These are phyloP conservation scores for Serpula lacrymans DNA, from an alignment of 768 basidiomycete species.

Conservation along the genomic window DNA sequence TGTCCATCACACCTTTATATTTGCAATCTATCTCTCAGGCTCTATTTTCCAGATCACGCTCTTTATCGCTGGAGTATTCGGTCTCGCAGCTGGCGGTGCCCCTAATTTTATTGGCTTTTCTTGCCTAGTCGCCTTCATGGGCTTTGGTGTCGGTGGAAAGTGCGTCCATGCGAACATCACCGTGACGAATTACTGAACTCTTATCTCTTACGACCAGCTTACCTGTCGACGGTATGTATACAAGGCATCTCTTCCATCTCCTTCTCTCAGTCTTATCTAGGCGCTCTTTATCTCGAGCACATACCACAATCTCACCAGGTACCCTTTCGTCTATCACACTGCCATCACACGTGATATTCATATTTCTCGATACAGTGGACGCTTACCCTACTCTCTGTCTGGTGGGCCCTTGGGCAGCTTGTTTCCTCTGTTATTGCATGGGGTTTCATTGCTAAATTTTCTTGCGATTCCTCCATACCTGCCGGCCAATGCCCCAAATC, in stretches of 20 bases:
- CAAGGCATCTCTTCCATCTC: background rate
- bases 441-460: slow-evolving; percentile 54
- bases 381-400: slow-evolving; percentile 51
- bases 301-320: slow-evolving; percentile 41
- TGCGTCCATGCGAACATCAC: too few relatives aligned
- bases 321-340: slow-evolving; percentile 2
- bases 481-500: slow-evolving; percentile 42
- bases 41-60: slow-evolving; percentile 24
- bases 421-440: slow-evolving; percentile 50
- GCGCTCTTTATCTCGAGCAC: slow-evolving; percentile 44
- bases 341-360: slow-evolving; percentile 1
- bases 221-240: slow-evolving; percentile 44
- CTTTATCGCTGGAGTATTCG: slow-evolving; percentile 43
- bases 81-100: slow-evolving; percentile 45
- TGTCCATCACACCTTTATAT: background rate
- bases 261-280: slow-evolving; percentile 25
- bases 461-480: slow-evolving; percentile 34
- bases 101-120: slow-evolving; percentile 45
- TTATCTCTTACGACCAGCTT: slow-evolving; percentile 23
- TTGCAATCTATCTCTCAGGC: background rate
- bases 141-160: slow-evolving; percentile 53
- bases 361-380: slow-evolving; percentile 36
- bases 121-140: slow-evolving; percentile 43
- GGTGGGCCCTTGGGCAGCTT: slow-evolving; percentile 53
- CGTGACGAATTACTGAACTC: slow-evolving; percentile 22